These are phyloP conservation scores for Saturnispora mendoncae DNA, from an alignment of 805 yeast genomes.

Conservation along the genomic window DNA sequence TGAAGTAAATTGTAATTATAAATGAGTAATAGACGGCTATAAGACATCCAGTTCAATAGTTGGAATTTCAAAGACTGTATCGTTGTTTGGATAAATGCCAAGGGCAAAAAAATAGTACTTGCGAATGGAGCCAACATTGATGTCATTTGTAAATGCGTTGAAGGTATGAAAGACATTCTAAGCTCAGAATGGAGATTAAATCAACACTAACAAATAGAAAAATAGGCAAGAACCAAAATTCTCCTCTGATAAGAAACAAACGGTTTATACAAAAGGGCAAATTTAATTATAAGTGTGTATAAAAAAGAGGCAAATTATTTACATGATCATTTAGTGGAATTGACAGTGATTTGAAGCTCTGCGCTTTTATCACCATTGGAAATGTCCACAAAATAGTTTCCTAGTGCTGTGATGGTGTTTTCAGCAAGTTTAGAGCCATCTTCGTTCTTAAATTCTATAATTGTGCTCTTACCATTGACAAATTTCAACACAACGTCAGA, in stretches of 20 bases:
- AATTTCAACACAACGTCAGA: slow-evolving; percentile 16
- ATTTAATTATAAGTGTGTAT: not conserved
- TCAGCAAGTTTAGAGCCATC: slow-evolving; percentile 12
- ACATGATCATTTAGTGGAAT: slow-evolving; percentile 11
- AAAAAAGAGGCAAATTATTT: not conserved
- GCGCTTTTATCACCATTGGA: slow-evolving; percentile 17
- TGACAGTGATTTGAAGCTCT: slow-evolving; percentile 18
- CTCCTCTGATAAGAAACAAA: not conserved
- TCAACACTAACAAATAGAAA: too few relatives aligned
- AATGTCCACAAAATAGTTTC: slow-evolving; percentile 20
- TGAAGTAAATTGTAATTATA: slow-evolving; percentile 20
- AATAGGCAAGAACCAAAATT: too few relatives aligned
- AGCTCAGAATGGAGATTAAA: too few relatives aligned
- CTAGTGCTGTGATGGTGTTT: slow-evolving; percentile 15
- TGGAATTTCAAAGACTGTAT: slow-evolving; percentile 18
- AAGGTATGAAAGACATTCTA: not conserved
- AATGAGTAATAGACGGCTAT: slow-evolving; percentile 15
- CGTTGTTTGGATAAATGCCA: slow-evolving; percentile 16
- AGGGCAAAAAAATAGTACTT: slow-evolving; percentile 19
- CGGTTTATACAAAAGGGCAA: not conserved
- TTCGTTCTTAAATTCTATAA: slow-evolving; percentile 14
- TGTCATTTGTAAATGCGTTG: not conserved
- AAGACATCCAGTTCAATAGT: slow-evolving; percentile 15
- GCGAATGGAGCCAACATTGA: slow-evolving; percentile 17
- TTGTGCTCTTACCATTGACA: slow-evolving; percentile 16